These are phyloP conservation scores for Coniochaeta hoffmannii DNA, from an alignment of 2,329 filamentous ascomycete genomes.

Conservation along the genomic window DNA sequence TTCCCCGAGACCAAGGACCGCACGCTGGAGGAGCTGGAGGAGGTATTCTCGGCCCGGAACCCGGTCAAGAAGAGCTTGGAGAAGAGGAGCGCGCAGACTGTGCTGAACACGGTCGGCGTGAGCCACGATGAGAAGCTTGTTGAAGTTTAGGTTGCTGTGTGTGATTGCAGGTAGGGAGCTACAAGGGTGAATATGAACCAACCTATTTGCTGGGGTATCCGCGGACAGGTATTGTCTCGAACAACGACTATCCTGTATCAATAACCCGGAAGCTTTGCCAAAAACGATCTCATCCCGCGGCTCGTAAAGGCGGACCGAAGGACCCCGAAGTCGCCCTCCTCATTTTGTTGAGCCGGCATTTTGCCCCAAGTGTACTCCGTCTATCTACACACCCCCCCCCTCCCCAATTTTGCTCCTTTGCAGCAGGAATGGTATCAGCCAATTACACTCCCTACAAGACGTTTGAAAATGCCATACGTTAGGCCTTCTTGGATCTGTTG, in stretches of 20 bases:
- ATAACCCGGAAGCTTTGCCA: too few relatives aligned
- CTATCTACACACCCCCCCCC: too few relatives aligned
- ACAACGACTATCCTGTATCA: too few relatives aligned
- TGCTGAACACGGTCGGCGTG: slow-evolving; percentile 31
- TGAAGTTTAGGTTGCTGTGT: background rate
- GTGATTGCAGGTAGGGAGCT: background rate
- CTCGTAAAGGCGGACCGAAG: background rate
- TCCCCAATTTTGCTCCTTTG: too few relatives aligned
- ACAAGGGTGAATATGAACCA: background rate
- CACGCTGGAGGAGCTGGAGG: slow-evolving; percentile 46
- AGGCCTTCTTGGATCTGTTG: too few relatives aligned
- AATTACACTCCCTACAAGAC: too few relatives aligned
- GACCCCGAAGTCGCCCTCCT: background rate
- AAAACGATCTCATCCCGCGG: background rate
- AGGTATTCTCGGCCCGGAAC: slow-evolving; percentile 39
- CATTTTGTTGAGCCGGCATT: background rate
- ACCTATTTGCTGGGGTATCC: too few relatives aligned
- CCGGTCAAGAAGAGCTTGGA: slow-evolving; percentile 37
- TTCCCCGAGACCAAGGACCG: slow-evolving; percentile 41
- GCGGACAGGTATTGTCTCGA: too few relatives aligned
- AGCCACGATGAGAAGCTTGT: slow-evolving; percentile 18
- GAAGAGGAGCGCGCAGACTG: slow-evolving; percentile 33
- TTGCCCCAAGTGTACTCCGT: too few relatives aligned
- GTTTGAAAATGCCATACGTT: too few relatives aligned
- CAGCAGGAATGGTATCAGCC: too few relatives aligned